These are phyloP conservation scores for Apiotrichum gracile DNA, from an alignment of 1,284 basidiomycete genomes.

Conservation along the genomic window DNA sequence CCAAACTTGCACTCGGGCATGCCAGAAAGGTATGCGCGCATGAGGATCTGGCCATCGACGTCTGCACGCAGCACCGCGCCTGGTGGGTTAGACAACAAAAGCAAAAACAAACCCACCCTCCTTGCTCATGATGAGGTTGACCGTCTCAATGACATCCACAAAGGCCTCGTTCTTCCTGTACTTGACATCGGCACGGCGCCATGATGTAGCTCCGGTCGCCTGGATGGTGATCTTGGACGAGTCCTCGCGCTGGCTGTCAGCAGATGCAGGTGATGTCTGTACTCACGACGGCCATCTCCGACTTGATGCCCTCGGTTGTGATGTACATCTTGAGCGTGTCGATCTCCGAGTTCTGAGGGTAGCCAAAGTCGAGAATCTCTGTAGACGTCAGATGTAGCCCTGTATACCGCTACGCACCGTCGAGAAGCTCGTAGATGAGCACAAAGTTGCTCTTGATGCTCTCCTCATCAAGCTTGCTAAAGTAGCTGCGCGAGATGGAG, in stretches of 20 bases:
- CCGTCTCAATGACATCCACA: slow-evolving; percentile 93
- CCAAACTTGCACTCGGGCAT: slow-evolving; percentile 98
- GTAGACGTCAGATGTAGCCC: neutral
- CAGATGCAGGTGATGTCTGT: too few species aligned
- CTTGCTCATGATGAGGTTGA: slow-evolving; percentile 93
- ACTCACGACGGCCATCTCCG: slow-evolving; percentile 67
- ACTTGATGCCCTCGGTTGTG: slow-evolving; percentile 93
- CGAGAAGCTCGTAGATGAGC: slow-evolving; percentile 89
- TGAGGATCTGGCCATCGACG: slow-evolving; percentile 94
- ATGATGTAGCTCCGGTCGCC: slow-evolving; percentile 89
- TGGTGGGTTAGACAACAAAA: slow-evolving; percentile 32
- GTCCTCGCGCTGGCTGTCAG: slow-evolving; percentile 64
- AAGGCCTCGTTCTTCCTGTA: slow-evolving; percentile 99
- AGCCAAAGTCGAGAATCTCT: slow-evolving; percentile 99
- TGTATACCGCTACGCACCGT: slow-evolving; percentile 57
- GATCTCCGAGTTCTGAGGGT: slow-evolving; percentile 98
- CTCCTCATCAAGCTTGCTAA: slow-evolving; percentile 97
- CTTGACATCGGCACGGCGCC: slow-evolving; percentile 89
- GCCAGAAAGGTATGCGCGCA: slow-evolving; percentile 94
- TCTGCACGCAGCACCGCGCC: slow-evolving; percentile 91
- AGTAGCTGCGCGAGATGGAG: slow-evolving; percentile 86
- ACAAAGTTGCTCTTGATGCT: slow-evolving; percentile 99
- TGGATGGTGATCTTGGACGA: slow-evolving; percentile 94
- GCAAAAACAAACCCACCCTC: slow-evolving; percentile 58
- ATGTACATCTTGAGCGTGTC: slow-evolving; percentile 98